Percentiles rank a stretch among this genome's conserved stretches.
Evolutionary conservation across 345 rosid genomes (phyloP).

Genomic region (Geranium rotundifolium): DNA sequence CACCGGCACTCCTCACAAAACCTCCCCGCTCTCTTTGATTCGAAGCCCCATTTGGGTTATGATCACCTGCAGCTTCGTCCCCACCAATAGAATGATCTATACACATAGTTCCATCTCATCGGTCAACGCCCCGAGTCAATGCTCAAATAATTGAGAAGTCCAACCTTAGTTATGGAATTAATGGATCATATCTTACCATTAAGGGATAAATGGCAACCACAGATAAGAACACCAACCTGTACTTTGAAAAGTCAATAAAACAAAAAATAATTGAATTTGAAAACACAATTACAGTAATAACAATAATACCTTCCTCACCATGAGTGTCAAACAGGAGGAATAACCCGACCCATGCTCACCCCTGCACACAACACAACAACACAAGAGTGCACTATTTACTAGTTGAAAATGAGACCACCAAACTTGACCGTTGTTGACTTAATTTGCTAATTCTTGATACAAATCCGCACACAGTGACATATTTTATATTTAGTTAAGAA

Average conservation of each 20-base stretch:
- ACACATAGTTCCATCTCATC: slow-evolving; percentile 6
- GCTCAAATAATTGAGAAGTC: no score
- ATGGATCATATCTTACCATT: slow-evolving; percentile 36
- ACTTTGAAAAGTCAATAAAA: not conserved
- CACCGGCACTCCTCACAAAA: slow-evolving; percentile 68
- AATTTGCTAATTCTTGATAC: no score
- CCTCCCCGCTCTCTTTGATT: slow-evolving; percentile 61
- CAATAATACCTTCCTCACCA: slow-evolving; percentile 35
- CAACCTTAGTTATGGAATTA: no score
- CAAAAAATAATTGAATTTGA: no score
- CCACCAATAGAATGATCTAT: slow-evolving; percentile 70
- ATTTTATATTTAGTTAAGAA: no score
- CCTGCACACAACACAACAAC: no score
- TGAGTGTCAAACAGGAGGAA: slow-evolving; percentile 55
- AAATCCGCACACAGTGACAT: no score
- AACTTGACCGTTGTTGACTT: no score
- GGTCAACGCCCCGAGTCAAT: not conserved
- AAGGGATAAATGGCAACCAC: slow-evolving; percentile 79
- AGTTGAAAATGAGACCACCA: no score
- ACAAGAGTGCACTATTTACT: no score
- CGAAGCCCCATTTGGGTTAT: slow-evolving; percentile 69
- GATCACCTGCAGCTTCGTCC: slow-evolving; percentile 85
- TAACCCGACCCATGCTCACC: no score
- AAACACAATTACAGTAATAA: no score
- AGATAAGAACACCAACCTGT: slow-evolving; percentile 67